Conservation (phyloP, 1,139 yeast genomes). For the Yamadazyma blattariae region DNA sequence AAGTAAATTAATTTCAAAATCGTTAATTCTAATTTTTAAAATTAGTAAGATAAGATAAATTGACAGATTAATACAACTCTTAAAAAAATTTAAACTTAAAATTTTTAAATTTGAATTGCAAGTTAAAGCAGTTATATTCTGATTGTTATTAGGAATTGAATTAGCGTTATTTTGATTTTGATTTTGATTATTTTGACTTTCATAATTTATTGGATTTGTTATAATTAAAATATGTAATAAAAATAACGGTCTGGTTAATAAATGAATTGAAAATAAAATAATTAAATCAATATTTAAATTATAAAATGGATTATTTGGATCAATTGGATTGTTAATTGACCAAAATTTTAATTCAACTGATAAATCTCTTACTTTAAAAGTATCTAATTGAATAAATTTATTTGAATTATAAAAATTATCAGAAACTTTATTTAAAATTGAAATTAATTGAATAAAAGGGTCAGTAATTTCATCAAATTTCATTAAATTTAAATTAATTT, state of each 20-base stretch:
- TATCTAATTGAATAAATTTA: conserved; percentile 17
- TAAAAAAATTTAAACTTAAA: conserved; percentile 5
- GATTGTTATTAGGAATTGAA: too few species aligned
- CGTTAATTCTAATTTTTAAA: not conserved
- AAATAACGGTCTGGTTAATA: conserved; percentile 46
- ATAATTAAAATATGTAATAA: conserved; percentile 20
- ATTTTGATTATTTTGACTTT: not conserved
- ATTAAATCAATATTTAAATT: conserved; percentile 25
- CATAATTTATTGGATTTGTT: conserved; percentile 2
- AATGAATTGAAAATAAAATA: conserved; percentile 38
- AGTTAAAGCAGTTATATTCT: not conserved
- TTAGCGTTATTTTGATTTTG: too few species aligned
- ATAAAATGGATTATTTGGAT: not conserved
- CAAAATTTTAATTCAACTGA: conserved; percentile 41
- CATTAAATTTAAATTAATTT: not conserved
- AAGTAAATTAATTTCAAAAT: not conserved
- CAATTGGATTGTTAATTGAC: conserved; percentile 27
- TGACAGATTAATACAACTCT: conserved; percentile 7
- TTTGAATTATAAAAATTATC: conserved; percentile 16
- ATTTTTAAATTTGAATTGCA: not conserved
- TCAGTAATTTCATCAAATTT: conserved; percentile 1
- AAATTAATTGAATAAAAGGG: conserved; percentile 3
- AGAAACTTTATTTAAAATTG: conserved; percentile 19
- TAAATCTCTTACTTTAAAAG: conserved; percentile 31
- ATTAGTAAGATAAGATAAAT: conserved; percentile 6